Percentiles rank a stretch among this genome's conserved stretches.
phyloP scores from a whole-genome alignment of 2,329 filamentous ascomycete genomes.

The Fonsecaea nubica region DNA sequence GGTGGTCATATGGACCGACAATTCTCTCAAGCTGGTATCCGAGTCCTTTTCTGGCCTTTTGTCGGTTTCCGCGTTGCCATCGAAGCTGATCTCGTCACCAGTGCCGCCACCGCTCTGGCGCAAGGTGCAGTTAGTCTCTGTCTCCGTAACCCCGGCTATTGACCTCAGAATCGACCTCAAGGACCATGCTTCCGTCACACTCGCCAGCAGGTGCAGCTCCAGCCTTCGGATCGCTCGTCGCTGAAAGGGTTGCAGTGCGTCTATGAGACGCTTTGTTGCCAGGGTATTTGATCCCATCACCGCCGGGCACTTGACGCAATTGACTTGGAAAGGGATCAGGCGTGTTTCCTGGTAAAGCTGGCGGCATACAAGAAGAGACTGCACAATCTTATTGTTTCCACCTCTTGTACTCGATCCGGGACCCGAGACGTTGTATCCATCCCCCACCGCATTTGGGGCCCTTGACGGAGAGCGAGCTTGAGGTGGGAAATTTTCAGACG shows the following conservation, averaged over 20 bases:
- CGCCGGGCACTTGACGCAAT: constrained; percentile 9
- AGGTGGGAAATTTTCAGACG: constrained; percentile 6
- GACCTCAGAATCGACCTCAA: constrained; percentile 17
- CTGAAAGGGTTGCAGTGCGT: constrained; percentile 5
- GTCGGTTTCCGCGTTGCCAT: background rate
- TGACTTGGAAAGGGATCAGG: constrained; percentile 24
- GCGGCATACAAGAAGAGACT: constrained; percentile 15
- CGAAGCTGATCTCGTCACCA: background rate
- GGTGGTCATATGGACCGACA: constrained; percentile 20
- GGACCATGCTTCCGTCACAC: constrained; percentile 20
- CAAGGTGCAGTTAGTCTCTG: background rate
- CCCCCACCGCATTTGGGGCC: constrained; percentile 3
- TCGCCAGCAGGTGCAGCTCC: constrained; percentile 22
- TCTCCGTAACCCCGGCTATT: constrained; percentile 8
- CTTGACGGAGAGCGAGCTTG: constrained; percentile 1
- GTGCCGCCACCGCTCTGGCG: background rate
- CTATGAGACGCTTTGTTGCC: constrained; percentile 21
- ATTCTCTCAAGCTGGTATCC: constrained; percentile 8
- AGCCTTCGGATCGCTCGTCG: constrained; percentile 14
- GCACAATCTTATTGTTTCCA: constrained; percentile 7
- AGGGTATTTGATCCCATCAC: constrained; percentile 19
- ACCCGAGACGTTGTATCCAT: constrained; percentile 4
- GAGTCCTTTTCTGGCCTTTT: background rate
- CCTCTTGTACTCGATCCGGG: background rate
- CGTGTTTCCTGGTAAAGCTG: constrained; percentile 22